Base-by-base conservation (phyloP, 306 rosid species). In the Geum urbanum region DNA sequence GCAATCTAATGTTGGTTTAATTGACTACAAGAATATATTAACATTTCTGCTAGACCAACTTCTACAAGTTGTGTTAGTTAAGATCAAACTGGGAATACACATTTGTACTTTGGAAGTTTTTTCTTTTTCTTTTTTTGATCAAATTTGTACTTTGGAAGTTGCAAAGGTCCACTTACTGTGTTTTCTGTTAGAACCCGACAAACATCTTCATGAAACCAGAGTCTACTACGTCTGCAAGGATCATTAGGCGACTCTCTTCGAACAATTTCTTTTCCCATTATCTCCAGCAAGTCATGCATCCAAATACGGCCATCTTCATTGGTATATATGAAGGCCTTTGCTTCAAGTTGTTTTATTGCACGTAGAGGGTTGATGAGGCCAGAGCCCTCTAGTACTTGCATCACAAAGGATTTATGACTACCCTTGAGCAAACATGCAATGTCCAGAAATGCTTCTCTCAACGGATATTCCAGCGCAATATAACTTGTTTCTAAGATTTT, bases 361-460 rank as follows among this genome's bases (percentile, higher is more conserved):
- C 56, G 68, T 13, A 83, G 74, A 50, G 44, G 41, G 51, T 43
- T 43, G 37, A 32, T 32, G 46, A 82, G 77, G 15, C 69, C 83
- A 66, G 83, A 72, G 20, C 67, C 74, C 41, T 79, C 58, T 8
- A 82, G 73, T 44, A 79, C 69, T 37, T 82, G 65, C 12, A 68
- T 76, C 6, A 82, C 75, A 74, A 56, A 55, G 55, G 77, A 73
- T 58, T 14, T 11, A 15, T 2, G 0, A 16, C 50, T 13, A 2
- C 75, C 83, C n/a, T 52, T 69, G n/a, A 82, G 70, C 68, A 82
- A 82, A 40, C 81, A 78, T 51, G 86, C 83, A 52, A 82, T 69
- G 3, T 78, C 80, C 8, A 82, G 77, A 9, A 78, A 78, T 14
- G 78, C 78, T 6, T 67, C 67, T 7, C 52, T 56, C 9, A 62